phyloP scores from a whole-genome alignment of 2,329 filamentous ascomycete genomes.

The Dactylella cylindrospora region DNA sequence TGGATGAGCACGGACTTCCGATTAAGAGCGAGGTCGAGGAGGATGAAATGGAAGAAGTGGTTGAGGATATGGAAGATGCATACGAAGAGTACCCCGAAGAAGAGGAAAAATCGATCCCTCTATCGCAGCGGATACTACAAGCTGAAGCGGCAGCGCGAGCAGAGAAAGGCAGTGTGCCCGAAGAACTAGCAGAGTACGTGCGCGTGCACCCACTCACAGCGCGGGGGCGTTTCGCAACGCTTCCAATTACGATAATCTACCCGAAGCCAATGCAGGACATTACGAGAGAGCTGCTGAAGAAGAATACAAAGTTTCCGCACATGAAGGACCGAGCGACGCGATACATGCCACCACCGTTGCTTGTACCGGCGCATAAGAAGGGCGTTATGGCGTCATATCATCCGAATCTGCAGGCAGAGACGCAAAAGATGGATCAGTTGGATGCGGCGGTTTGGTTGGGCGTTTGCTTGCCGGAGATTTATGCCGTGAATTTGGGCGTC shows the following conservation, averaged over 20 bases:
- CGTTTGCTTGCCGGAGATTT: conserved; percentile 62
- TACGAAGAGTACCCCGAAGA: conserved; percentile 1
- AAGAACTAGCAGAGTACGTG: conserved; percentile 8
- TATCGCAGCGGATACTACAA: neutral
- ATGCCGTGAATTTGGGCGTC: conserved; percentile 67
- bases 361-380: neutral
- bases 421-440: conserved; percentile 20
- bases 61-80: neutral
- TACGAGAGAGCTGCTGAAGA: conserved; percentile 8
- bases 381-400: conserved; percentile 11
- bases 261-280: conserved; percentile 11
- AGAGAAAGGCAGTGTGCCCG: neutral
- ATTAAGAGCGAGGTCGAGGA: neutral
- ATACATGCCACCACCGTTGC: conserved; percentile 23
- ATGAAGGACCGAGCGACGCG: conserved; percentile 8
- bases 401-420: conserved; percentile 27
- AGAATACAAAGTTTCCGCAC: conserved; percentile 20
- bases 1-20: conserved; percentile 25
- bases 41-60: neutral
- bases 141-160: conserved; percentile 1
- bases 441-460: conserved; percentile 38
- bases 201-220: conserved; percentile 23
- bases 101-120: neutral
- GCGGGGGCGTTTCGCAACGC: conserved; percentile 21
- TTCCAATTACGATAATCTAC: conserved; percentile 16